Evolutionary conservation across 306 rosid genomes (phyloP), one percentile per base, ranked within the genome.

Genomic region (Pyrus bretschneideri): DNA sequence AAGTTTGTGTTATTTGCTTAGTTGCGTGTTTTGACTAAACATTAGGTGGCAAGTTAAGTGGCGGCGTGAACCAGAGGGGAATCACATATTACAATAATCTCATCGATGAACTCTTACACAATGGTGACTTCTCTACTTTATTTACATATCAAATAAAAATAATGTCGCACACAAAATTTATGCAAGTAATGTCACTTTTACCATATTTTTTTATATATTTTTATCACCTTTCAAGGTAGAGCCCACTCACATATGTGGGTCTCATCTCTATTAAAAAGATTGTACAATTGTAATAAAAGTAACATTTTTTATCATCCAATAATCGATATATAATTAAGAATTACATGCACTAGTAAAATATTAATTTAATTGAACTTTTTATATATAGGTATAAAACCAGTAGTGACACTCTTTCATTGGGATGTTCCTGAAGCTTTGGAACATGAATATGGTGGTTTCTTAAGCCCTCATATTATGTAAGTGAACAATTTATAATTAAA

Each of bases 21-120:
- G 6, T 58, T 38, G 11, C 15, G 38, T 73, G 9, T 14, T 73
- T 61, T 35, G 23, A 33, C 6, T 42, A 23, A 25, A n/a, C 22
- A 11, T 40, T 62, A 87, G 85, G 71, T 12, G 86, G 90, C 75
- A 82, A 78, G 35, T 74, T 84, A 0, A 78, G 82, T 6, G 83
- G 76, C 19, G 86, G 88, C 7, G 63, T 84, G 15, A 87, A 82
- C 35, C 57, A 31, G 9, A 82, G 82, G 52, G 90, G 85, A 82
- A 82, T 87, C 42, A 10, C 25, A 13, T 85, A 76, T 49, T 81
- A 85, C 81, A 62, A 81, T 77, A 72, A 82, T 25, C 81, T 85
- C 71, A 81, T 79, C 57, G 5, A 85, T 23, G 86, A 85, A 46
- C 78, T 85, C 21, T 46, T 79, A 54, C 30, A 12, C 51, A 79